These are phyloP conservation scores for Penicillium lagena DNA, from an alignment of 495 filamentous ascomycete genomes.

Conservation along the genomic window DNA sequence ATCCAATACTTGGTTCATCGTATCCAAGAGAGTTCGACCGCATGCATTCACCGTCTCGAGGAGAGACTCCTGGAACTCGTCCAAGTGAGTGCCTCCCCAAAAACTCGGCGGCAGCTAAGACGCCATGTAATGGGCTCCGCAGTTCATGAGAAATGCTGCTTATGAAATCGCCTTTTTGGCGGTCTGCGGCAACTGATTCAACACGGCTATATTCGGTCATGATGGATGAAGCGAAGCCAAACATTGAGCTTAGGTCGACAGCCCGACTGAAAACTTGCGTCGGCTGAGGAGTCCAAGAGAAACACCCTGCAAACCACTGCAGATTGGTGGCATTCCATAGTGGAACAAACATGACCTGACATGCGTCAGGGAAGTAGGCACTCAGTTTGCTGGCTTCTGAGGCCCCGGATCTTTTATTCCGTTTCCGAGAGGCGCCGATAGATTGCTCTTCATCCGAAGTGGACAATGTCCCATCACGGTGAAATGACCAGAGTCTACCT, in stretches of 20 bases:
- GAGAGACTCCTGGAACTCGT: slow-evolving; percentile 53
- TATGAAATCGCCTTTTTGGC: slow-evolving; percentile 69
- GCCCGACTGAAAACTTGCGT: slow-evolving; percentile 35
- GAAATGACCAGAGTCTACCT: slow-evolving; percentile 62
- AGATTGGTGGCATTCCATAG: slow-evolving; percentile 65
- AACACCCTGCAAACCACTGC: slow-evolving; percentile 62
- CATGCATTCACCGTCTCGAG: slow-evolving; percentile 70
- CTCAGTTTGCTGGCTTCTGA: slow-evolving; percentile 33
- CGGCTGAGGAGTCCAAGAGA: slow-evolving; percentile 52
- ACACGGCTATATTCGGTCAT: slow-evolving; percentile 65
- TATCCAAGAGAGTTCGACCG: slow-evolving; percentile 69
- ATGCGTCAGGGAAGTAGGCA: slow-evolving; percentile 38
- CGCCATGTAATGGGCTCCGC: slow-evolving; percentile 70
- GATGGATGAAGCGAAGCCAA: slow-evolving; percentile 59
- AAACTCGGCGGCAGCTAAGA: slow-evolving; percentile 67
- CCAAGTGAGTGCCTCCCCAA: slow-evolving; percentile 38
- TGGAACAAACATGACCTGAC: slow-evolving; percentile 45
- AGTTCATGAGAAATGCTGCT: slow-evolving; percentile 77
- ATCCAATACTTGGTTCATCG: slow-evolving; percentile 71
- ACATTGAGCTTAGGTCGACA: slow-evolving; percentile 42
- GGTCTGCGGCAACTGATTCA: slow-evolving; percentile 50
- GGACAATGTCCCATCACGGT: slow-evolving; percentile 40
- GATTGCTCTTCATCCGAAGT: slow-evolving; percentile 37
- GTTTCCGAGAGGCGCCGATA: slow-evolving; percentile 34
- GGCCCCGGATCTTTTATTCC: slow-evolving; percentile 26